Conservation (phyloP, 1,284 basidiomycete genomes). For the Malassezia sp. region DNA sequence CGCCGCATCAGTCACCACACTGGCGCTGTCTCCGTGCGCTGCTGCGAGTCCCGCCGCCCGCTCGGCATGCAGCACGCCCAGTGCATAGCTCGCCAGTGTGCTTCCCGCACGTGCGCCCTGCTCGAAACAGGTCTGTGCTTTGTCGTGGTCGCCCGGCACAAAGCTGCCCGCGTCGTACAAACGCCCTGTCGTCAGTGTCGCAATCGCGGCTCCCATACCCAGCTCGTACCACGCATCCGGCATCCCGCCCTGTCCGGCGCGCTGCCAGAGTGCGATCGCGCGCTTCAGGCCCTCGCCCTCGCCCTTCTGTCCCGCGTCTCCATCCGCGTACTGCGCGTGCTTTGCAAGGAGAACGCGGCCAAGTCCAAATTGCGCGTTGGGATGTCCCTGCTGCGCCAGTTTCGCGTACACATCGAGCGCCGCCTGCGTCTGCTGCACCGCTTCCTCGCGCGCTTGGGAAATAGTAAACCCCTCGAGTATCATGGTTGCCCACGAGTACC, state of each 20-base stretch:
- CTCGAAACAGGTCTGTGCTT: constrained; percentile 17
- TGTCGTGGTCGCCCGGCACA: constrained; percentile 18
- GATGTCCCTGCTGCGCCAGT: constrained; percentile 26
- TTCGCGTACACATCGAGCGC: constrained; percentile 23
- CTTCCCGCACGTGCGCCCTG: constrained; percentile 23
- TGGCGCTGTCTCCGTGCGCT: constrained; percentile 1
- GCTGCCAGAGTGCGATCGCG: constrained; percentile 21
- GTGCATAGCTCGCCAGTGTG: constrained; percentile 11
- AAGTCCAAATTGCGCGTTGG: constrained; percentile 24
- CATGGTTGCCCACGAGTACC: constrained; percentile 35
- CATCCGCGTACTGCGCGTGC: constrained; percentile 8
- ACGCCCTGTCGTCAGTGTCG: too few relatives aligned
- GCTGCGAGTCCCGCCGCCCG: not conserved
- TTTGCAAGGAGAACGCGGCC: constrained; percentile 26
- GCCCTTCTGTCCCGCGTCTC: constrained; percentile 17
- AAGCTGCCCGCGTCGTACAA: constrained; percentile 21
- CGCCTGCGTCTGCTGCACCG: constrained; percentile 15
- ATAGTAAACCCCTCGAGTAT: constrained; percentile 25
- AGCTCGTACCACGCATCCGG: constrained; percentile 38
- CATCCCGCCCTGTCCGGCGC: constrained; percentile 27
- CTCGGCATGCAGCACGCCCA: constrained; percentile 6
- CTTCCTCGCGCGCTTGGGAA: constrained; percentile 14
- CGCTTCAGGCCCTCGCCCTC: constrained; percentile 13
- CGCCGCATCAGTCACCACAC: constrained; percentile 14
- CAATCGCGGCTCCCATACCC: too few relatives aligned